Evolutionary conservation across 148 eudicot species (phyloP).

Genomic region (Rhododendron kiyosumense): DNA sequence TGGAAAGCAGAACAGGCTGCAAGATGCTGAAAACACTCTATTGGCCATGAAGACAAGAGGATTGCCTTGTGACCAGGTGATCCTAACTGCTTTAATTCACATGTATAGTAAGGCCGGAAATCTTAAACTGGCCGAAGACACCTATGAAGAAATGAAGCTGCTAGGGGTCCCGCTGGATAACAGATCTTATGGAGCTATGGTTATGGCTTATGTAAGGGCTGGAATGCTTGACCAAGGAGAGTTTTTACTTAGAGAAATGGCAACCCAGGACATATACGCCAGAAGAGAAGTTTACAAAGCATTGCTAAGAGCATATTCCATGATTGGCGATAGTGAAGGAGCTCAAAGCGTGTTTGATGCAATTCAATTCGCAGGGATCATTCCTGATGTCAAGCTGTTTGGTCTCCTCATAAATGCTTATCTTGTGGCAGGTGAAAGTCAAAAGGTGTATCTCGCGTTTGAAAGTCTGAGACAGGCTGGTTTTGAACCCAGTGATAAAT

Average conservation of each 20-base stretch:
- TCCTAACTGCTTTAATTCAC: conserved; percentile 72
- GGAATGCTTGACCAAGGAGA: conserved; percentile 57
- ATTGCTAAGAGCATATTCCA: conserved; percentile 80
- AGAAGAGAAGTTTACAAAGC: conserved; percentile 87
- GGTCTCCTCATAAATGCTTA: conserved; percentile 84
- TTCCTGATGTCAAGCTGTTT: conserved; percentile 70
- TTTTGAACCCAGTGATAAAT: conserved; percentile 69
- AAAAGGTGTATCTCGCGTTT: conserved; percentile 57
- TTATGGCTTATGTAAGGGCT: conserved; percentile 86
- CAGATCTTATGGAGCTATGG: conserved; percentile 87
- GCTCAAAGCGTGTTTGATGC: conserved; percentile 81
- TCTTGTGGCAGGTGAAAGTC: conserved; percentile 48
- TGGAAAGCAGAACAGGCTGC: conserved; percentile 50
- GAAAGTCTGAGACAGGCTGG: conserved; percentile 67
- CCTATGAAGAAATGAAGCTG: conserved; percentile 69
- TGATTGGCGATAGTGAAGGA: conserved; percentile 66
- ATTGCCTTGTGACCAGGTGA: conserved; percentile 71
- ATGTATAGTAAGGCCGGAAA: conserved; percentile 89
- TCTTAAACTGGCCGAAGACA: conserved; percentile 58
- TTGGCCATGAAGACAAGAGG: conserved; percentile 58
- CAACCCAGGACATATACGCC: conserved; percentile 49
- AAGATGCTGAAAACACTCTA: conserved; percentile 60
- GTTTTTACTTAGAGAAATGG: conserved; percentile 65
- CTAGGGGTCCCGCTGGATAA: conserved; percentile 61
- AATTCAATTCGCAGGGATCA: conserved; percentile 65